Percentiles rank a stretch among this genome's conserved stretches.
These are phyloP conservation scores for Saccharomyces eubayanus DNA, from an alignment of 805 yeast species.

Conservation along the genomic window DNA sequence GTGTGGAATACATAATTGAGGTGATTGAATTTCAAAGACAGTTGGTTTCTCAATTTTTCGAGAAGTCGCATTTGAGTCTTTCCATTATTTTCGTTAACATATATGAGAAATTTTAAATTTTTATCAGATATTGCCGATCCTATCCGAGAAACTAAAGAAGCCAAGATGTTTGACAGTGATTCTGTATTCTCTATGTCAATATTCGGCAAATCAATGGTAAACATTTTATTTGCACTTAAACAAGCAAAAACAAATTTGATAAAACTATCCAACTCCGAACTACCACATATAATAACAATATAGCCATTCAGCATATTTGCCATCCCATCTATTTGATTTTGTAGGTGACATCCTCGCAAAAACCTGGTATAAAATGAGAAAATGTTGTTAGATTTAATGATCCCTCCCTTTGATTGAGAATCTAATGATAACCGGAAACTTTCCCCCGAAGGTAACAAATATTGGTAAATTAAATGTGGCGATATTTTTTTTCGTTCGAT, in stretches of 20 bases:
- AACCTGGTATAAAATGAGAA: conserved; percentile 36
- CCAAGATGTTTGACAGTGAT: neutral
- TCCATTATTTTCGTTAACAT: conserved; percentile 13
- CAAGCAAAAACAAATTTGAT: conserved; percentile 20
- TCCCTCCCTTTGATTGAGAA: conserved; percentile 10
- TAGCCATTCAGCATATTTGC: conserved; percentile 22
- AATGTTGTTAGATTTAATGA: conserved; percentile 43
- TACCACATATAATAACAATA: conserved; percentile 32
- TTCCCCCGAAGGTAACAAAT: conserved; percentile 65
- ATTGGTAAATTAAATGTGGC: conserved; percentile 38
- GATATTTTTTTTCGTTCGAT: conserved; percentile 17
- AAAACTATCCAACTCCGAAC: conserved; percentile 22
- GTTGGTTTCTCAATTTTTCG: conserved; percentile 3
- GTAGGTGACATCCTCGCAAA: conserved; percentile 26
- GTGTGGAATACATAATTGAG: conserved; percentile 9
- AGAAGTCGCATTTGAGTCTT: conserved; percentile 5
- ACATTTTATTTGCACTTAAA: conserved; percentile 14
- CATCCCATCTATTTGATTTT: conserved; percentile 32
- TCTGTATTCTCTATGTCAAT: neutral
- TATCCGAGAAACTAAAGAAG: neutral
- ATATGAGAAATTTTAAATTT: conserved; percentile 10
- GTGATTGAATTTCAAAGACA: conserved; percentile 1
- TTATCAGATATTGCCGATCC: neutral
- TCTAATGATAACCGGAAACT: conserved; percentile 35
- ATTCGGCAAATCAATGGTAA: conserved; percentile 3